Evolutionary conservation across 2,329 filamentous ascomycete species (phyloP), one percentile per base, ranked within the genome.

Genomic region (Fusarium sp.): DNA sequence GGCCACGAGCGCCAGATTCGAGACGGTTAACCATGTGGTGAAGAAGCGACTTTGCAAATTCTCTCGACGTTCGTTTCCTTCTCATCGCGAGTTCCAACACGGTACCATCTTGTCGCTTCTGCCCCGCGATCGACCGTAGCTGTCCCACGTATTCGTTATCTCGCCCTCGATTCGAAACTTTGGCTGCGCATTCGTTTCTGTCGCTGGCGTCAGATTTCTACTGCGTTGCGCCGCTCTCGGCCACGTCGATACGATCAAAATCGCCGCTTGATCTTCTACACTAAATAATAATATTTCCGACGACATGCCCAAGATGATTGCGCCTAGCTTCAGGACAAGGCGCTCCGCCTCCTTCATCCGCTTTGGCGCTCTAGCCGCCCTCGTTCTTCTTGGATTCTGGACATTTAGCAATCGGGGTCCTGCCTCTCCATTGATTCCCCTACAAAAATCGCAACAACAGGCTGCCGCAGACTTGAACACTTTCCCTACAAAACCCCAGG

Each of bases 281-380:
- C 34, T 40, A 52, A 51, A 38, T 52, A 55, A 52, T 33, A 62
- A 49, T 57, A 48, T 44, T 7, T 15, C 15, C 45, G 26, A 44
- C 58, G 57, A 59, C 18, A 76, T 77, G 76, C 59, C 63, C 60
- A 77, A 74, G 63, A 69, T 83, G 76, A 75, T 80, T 62, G 78
- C 81, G 65, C 78, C 81, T 34, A 77, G 77, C 33, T 83, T 84
- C 59, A 80, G 81, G 40, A 80, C 81, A 58, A 79, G 82, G 60
- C 80, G 83, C 55, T 80, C 78, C 10, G 82, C 82, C 50, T 80
- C 83, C 69, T 76, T 84, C 56, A 60, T 83, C 26, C 82, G 82
- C 56, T 84, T 82, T 59, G 68, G 77, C 28, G 60, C 83, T 39
- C 72, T 82, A n/a, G 76, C 77, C 54, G 49, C 77, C 38, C 55